Evolutionary conservation across 2,329 filamentous ascomycete genomes (phyloP).

Genomic region (Madurella mycetomatis): DNA sequence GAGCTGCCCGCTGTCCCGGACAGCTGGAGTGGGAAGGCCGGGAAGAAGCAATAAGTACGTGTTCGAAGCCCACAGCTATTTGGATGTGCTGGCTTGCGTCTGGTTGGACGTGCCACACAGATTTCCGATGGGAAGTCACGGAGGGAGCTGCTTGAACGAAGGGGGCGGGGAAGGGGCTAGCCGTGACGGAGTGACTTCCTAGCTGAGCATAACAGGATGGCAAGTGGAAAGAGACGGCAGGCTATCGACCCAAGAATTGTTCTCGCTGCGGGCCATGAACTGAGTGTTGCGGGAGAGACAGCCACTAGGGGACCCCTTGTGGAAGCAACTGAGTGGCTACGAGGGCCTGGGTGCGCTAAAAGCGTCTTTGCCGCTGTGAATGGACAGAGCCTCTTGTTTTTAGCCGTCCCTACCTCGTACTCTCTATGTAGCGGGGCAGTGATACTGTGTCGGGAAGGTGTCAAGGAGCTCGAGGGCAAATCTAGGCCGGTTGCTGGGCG

Average conservation of each 20-base stretch:
- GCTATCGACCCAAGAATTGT: conserved; percentile 28
- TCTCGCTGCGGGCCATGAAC: conserved; percentile 24
- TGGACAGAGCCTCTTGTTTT: conserved; percentile 28
- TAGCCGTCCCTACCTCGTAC: conserved; percentile 12
- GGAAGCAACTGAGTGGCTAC: conserved; percentile 36
- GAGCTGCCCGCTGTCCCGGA: not conserved
- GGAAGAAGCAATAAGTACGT: conserved; percentile 15
- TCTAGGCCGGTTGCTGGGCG: conserved; percentile 3
- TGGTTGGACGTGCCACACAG: conserved; percentile 8
- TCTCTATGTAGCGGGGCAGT: conserved; percentile 2
- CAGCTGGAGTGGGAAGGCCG: conserved; percentile 1
- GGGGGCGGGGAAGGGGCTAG: not conserved
- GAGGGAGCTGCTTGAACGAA: conserved; percentile 7
- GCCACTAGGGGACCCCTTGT: conserved; percentile 38
- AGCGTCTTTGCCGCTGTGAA: conserved; percentile 29
- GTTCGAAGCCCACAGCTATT: conserved; percentile 8
- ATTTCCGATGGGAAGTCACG: conserved; percentile 14
- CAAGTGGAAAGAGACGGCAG: conserved; percentile 21
- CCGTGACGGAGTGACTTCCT: conserved; percentile 14
- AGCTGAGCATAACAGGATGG: conserved; percentile 21
- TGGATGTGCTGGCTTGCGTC: conserved; percentile 15
- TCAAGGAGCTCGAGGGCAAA: conserved; percentile 9
- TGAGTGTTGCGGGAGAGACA: conserved; percentile 33
- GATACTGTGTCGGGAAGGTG: conserved; percentile 3
- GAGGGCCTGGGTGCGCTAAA: conserved; percentile 32